These are phyloP conservation scores for Stagonosporopsis vannaccii DNA, from an alignment of 2,329 filamentous ascomycete species.

Conservation along the genomic window DNA sequence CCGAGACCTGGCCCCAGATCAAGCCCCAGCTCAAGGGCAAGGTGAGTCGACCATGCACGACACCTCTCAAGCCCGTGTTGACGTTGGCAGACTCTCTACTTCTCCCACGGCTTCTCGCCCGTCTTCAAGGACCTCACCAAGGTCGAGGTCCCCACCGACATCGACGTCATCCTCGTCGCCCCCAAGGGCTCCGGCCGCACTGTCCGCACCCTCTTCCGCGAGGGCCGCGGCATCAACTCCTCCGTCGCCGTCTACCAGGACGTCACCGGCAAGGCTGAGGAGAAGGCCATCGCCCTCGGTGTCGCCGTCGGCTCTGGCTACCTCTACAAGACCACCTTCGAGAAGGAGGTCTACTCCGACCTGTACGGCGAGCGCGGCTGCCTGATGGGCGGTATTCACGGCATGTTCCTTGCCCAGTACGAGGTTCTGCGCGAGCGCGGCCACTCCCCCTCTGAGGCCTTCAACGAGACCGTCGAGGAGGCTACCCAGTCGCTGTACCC, in stretches of 20 bases:
- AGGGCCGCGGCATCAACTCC: constrained; percentile 99
- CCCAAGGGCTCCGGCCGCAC: constrained; percentile 99
- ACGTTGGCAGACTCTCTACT: constrained; percentile 85
- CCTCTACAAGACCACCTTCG: constrained; percentile 99
- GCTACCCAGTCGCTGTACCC: constrained; percentile 98
- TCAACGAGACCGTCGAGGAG: constrained; percentile 99
- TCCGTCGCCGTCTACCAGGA: constrained; percentile 99
- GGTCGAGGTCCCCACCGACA: constrained; percentile 92
- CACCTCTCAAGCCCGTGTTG: constrained; percentile 20
- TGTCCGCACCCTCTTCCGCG: constrained; percentile 97
- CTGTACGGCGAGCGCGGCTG: constrained; percentile 99
- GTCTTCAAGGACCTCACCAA: constrained; percentile 99
- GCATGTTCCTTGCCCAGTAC: constrained; percentile 99
- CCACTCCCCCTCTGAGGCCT: constrained; percentile 96
- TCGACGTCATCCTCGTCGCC: constrained; percentile 99
- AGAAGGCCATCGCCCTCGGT: constrained; percentile 96
- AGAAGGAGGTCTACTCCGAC: constrained; percentile 99
- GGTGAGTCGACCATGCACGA: constrained; percentile 59
- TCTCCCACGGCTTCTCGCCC: constrained; percentile 99
- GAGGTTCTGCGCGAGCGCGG: constrained; percentile 99
- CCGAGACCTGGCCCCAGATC: constrained; percentile 97
- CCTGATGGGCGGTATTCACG: constrained; percentile 99
- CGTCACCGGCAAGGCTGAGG: constrained; percentile 95
- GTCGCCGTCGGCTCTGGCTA: constrained; percentile 97
- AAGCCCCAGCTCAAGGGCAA: constrained; percentile 99